Conservation (phyloP, 2,329 filamentous ascomycete species). For the Cladosporium cucumerinum region DNA sequence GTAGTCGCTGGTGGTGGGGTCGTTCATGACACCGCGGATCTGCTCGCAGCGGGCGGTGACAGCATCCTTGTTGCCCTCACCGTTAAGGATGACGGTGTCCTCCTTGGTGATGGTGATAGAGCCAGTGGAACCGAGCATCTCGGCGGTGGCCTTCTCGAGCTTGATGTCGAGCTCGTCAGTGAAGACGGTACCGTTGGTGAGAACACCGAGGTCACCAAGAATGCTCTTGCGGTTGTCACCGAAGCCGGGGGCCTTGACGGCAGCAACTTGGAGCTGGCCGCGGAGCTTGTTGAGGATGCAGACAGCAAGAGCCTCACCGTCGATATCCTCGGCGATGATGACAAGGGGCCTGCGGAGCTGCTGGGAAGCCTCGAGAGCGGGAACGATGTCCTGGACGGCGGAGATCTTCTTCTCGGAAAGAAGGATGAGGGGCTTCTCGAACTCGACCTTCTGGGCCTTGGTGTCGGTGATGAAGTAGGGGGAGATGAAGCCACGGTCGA, state of each 20-base stretch:
- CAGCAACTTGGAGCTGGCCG: slow-evolving; percentile 96
- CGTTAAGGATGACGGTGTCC: slow-evolving; percentile 98
- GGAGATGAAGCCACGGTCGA: slow-evolving; percentile 97
- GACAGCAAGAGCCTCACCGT: slow-evolving; percentile 95
- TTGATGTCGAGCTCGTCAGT: slow-evolving; percentile 98
- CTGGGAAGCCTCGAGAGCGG: slow-evolving; percentile 93
- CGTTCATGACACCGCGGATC: slow-evolving; percentile 93
- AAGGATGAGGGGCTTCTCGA: slow-evolving; percentile 97
- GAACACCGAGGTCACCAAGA: slow-evolving; percentile 89
- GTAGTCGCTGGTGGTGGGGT: slow-evolving; percentile 94
- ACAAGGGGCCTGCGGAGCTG: slow-evolving; percentile 92
- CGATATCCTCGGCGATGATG: slow-evolving; percentile 99
- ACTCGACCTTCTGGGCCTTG: slow-evolving; percentile 99
- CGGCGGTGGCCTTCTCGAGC: slow-evolving; percentile 94
- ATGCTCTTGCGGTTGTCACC: slow-evolving; percentile 99
- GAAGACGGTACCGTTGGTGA: slow-evolving; percentile 97
- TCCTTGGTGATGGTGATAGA: slow-evolving; percentile 99
- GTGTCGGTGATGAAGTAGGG: slow-evolving; percentile 99
- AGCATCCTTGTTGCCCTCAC: slow-evolving; percentile 88
- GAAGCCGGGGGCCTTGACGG: slow-evolving; percentile 98
- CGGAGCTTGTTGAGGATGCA: slow-evolving; percentile 99
- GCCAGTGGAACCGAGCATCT: slow-evolving; percentile 94
- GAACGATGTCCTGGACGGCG: slow-evolving; percentile 97
- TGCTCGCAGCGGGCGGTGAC: slow-evolving; percentile 97
- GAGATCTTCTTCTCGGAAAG: slow-evolving; percentile 99